A percentile compares a stretch with the other conserved stretches of the same genome.
Evolutionary conservation across 768 basidiomycete genomes (phyloP).

Genomic region (Neoboletus subvelutipes): DNA sequence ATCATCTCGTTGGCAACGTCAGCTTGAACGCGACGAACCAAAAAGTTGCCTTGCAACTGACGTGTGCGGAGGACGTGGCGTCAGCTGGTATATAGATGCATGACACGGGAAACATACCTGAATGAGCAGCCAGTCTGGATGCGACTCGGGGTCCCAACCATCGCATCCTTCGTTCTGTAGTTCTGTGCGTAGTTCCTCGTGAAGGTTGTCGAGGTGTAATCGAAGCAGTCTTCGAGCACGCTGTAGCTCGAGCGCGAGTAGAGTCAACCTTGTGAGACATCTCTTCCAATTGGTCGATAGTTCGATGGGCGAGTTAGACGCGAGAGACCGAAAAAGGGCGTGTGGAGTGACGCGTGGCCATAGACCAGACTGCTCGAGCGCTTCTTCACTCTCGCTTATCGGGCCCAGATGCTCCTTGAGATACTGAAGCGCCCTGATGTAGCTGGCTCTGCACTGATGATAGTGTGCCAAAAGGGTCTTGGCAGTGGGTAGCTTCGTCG

Average conservation of each 20-base stretch:
- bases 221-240: slow-evolving; percentile 37
- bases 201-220: slow-evolving; percentile 18
- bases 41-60: slow-evolving; percentile 47
- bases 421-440: background rate
- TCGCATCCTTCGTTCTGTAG: slow-evolving; percentile 26
- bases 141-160: slow-evolving; percentile 9
- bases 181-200: slow-evolving; percentile 34
- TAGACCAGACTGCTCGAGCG: slow-evolving; percentile 23
- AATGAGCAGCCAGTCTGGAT: slow-evolving; percentile 46
- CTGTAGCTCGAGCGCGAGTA: slow-evolving; percentile 35
- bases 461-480: slow-evolving; percentile 13
- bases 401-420: slow-evolving; percentile 17
- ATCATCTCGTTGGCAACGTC: slow-evolving; percentile 49
- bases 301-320: slow-evolving; percentile 18
- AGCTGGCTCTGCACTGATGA: slow-evolving; percentile 4
- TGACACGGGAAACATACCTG: slow-evolving; percentile 32
- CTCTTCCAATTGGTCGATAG: slow-evolving; percentile 31
- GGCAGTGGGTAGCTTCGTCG: background rate
- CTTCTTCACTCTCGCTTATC: slow-evolving; percentile 14
- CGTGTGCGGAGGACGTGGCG: background rate
- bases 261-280: slow-evolving; percentile 30
- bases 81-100: background rate
- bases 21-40: slow-evolving; percentile 43
- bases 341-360: slow-evolving; percentile 40
- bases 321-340: slow-evolving; percentile 32